Base-by-base conservation (phyloP, 768 basidiomycete genomes). In the Leccinum variicolor region DNA sequence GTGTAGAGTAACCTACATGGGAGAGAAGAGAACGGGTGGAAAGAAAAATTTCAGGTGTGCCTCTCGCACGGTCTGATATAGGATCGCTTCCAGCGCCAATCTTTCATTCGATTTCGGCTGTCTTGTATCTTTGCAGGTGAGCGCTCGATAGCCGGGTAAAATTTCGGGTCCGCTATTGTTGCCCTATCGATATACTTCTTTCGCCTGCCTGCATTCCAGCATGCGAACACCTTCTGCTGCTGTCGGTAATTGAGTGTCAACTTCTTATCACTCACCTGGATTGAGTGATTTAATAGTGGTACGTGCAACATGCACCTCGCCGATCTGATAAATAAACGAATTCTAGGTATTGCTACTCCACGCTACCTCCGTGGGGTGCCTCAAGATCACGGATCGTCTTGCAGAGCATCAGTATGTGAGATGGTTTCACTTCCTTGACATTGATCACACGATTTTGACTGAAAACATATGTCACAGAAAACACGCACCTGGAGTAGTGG, bases 121-220 rank as follows among this genome's bases (percentile, higher is more conserved):
- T 19, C 39, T 41, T 39, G 1, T n/a, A 39, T 19, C 39, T 11
- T 41, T 41, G n/a, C 39, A 41, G 10, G 3, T 41, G 39, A 41
- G n/a, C 39, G 39, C n/a, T n/a, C n/a, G 39, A 41, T 41, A 41
- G 4, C 39, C 39, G 10, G 39, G 10, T 41, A 41, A 41, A 1
- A 1, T 10, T 41, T 41, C n/a, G 39, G 39, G n/a, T 11, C n/a
- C 39, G 10, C 39, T n/a, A 10, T 7, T 17, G 17, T 39, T 36
- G 7, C 17, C 33, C 14, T 15, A 51, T 53, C 28, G 21, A 53
- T 5, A 26, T 4, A 4, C 47, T 57, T 60, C 46, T 36, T 51
- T 62, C 49, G 47, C 60, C 53, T 62, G 46, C 62, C 54, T 43
- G 5, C 19, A 19, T 34, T 43, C 15, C n/a, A 50, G 17, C 54